Conservation (phyloP, 2,329 filamentous ascomycete genomes). For the Penicillium sp. region DNA sequence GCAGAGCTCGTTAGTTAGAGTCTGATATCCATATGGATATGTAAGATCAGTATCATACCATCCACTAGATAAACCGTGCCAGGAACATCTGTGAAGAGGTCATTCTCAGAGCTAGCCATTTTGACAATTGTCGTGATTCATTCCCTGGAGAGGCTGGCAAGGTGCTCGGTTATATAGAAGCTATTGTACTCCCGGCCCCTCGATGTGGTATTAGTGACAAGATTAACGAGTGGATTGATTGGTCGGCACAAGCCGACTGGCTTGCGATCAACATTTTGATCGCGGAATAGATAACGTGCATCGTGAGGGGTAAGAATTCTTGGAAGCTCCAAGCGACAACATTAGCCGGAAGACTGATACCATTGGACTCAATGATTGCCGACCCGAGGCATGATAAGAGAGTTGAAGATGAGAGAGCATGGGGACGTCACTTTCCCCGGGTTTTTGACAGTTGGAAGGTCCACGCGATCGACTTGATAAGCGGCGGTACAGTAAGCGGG, state of each 20-base stretch:
- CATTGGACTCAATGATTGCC: neutral
- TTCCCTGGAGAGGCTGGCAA: neutral
- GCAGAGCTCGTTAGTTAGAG: neutral
- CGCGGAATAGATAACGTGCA: conserved; percentile 2
- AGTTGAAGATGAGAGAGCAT: neutral
- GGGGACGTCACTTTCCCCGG: conserved; percentile 8
- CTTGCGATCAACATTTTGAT: neutral
- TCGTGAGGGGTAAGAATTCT: conserved; percentile 3
- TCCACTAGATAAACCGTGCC: conserved; percentile 38
- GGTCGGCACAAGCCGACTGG: conserved; percentile 3
- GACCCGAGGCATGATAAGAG: neutral
- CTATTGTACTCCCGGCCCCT: neutral
- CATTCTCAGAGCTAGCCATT: conserved; percentile 21
- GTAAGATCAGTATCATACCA: conserved; percentile 11
- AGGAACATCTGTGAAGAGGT: conserved; percentile 28
- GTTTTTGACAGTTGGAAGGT: conserved; percentile 15
- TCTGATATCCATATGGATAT: neutral
- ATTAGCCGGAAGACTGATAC: neutral
- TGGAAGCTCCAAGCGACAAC: conserved; percentile 23
- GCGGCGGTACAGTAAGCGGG: neutral
- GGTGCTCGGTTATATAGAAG: neutral
- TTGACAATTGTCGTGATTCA: neutral
- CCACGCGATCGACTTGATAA: conserved; percentile 12
- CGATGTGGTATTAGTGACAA: neutral
- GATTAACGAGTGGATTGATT: neutral